phyloP scores from a whole-genome alignment of 2,329 filamentous ascomycete species.

The Penicillium expansum region DNA sequence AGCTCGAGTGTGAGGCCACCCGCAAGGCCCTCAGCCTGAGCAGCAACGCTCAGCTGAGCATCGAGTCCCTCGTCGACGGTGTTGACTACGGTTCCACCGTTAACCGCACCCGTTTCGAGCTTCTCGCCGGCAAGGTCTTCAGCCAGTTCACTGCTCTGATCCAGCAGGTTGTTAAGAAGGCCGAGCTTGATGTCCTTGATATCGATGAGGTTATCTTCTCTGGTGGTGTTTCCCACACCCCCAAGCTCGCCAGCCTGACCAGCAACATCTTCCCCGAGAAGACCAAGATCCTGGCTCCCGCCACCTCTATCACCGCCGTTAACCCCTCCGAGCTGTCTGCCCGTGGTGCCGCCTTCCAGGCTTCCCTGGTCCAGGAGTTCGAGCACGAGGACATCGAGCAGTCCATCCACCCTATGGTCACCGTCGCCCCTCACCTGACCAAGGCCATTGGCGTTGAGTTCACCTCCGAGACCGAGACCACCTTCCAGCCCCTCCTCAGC shows the following conservation, averaged over 20 bases:
- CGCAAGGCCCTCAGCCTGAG: slow-evolving; percentile 91
- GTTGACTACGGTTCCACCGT: slow-evolving; percentile 88
- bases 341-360: slow-evolving; percentile 91
- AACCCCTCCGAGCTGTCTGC: slow-evolving; percentile 91
- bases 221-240: slow-evolving; percentile 89
- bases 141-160: slow-evolving; percentile 83
- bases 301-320: slow-evolving; percentile 72
- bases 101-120: slow-evolving; percentile 91
- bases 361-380: slow-evolving; percentile 90
- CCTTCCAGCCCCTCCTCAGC: slow-evolving; percentile 77
- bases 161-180: slow-evolving; percentile 82
- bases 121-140: slow-evolving; percentile 81
- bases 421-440: slow-evolving; percentile 84
- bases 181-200: slow-evolving; percentile 84
- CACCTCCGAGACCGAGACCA: slow-evolving; percentile 58
- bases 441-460: slow-evolving; percentile 85
- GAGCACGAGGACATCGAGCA: slow-evolving; percentile 91
- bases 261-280: slow-evolving; percentile 74
- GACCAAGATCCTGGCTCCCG: slow-evolving; percentile 77
- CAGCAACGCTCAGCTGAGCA: slow-evolving; percentile 83
- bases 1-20: slow-evolving; percentile 82
- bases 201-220: slow-evolving; percentile 92
- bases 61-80: slow-evolving; percentile 85
- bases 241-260: slow-evolving; percentile 83
- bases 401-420: slow-evolving; percentile 92